Evolutionary conservation across 2,329 filamentous ascomycete genomes (phyloP), one percentile per base, ranked within the genome.

Genomic region (Scolecobasidium constrictum): DNA sequence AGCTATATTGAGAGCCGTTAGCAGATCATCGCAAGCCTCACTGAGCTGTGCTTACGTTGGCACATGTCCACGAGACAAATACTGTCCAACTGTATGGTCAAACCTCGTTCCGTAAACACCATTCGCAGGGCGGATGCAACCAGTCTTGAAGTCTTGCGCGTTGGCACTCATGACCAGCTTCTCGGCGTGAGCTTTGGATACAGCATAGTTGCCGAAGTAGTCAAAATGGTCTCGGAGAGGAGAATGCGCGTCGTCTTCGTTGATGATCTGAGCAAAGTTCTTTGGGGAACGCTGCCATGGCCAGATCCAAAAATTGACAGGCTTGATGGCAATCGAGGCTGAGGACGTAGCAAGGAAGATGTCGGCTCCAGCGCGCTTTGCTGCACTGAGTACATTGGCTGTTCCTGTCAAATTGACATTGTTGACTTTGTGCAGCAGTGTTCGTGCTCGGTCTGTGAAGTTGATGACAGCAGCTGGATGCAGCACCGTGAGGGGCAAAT

Each of bases 391-490:
- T 1, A 74, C 63, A 48, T 74, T 68, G 15, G 56, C 55, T 2
- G 71, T 71, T 6, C 73, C 73, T 6, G 51, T 53, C 18, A 74
- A 61, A 47, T 77, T 78, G 42, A 75, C 69, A 15, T 59, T 55
- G 38, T 61, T 61, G 42, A 64, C 63, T 19, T 66, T 63, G 18
- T 60, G 53, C 47, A 75, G 72, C 22, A 69, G 58, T 22, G 61
- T 54, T 36, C 53, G 51, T 39, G 64, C 61, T 5, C 73, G 66
- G 43, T 77, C 72, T 13, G 61, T 64, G 0, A 70, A 65, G 9
- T 71, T 60, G 45, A 77, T 75, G 4, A 67, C 61, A 1, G 73
- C 73, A 2, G 72, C 73, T 1, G 68, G 75, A 56, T 77, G 73
- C 50, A 72, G 75, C 12, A 77, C 72, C 1, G 72, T 75, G 18